Evolutionary conservation across 2,329 filamentous ascomycete genomes (phyloP).

Genomic region (Hirsutella minnesotensis): DNA sequence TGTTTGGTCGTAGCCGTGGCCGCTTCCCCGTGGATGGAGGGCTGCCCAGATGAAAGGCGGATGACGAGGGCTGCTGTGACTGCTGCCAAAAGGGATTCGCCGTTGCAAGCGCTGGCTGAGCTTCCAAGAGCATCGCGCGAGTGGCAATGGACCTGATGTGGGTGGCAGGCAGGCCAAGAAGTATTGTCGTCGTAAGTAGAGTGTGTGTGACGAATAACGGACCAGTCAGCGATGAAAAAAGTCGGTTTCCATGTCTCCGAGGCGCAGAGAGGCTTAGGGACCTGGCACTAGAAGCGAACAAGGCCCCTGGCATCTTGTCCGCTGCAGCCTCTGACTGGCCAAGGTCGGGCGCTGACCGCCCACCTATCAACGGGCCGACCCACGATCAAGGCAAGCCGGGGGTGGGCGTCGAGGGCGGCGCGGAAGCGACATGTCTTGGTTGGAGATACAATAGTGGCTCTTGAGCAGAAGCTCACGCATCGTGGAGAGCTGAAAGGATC

Average conservation of each 20-base stretch:
- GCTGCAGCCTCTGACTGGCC: background rate
- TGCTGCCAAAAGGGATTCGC: background rate
- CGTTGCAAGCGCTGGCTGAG: background rate
- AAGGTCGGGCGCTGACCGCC: background rate
- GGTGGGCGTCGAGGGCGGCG: background rate
- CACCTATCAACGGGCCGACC: background rate
- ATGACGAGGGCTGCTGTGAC: background rate
- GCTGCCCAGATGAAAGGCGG: background rate
- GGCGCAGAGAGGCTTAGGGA: background rate
- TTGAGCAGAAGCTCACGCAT: no score
- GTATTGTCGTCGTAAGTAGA: background rate
- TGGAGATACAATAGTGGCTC: no score
- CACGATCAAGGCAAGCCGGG: background rate
- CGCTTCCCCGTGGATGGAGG: background rate
- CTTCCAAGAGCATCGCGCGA: background rate
- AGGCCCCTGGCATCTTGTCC: background rate
- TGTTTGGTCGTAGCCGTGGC: no score
- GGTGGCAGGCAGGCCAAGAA: no score
- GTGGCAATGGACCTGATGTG: no score
- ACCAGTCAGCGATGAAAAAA: background rate
- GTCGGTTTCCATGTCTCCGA: background rate
- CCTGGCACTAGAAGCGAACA: background rate
- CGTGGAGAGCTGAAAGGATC: no score
- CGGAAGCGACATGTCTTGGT: no score
- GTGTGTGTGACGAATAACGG: background rate